Evolutionary conservation across 208 protist species (phyloP), one percentile per base, ranked within the genome.

Genomic region (Angomonas deanei): DNA sequence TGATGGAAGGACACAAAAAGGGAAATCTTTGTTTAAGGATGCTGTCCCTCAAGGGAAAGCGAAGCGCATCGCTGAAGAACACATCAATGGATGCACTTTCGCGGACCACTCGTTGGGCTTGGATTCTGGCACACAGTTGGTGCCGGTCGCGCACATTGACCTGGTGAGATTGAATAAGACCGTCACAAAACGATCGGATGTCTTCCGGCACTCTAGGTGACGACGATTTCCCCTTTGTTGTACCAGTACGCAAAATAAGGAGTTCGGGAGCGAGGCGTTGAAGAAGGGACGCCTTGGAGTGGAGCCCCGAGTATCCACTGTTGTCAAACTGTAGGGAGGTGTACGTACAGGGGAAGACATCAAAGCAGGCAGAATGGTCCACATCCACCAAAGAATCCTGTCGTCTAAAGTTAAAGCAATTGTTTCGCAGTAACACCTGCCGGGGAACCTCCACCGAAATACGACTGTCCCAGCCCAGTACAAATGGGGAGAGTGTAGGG

Each of bases 401-500:
- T 42, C 36, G 8, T 15, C 15, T 42, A 15, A 42, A 53, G 5
- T n/a, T 6, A 26, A 28, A 70, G 53, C 72, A 30, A 60, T 83
- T 83, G 67, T 58, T 55, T 4, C 47, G 59, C 33, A 93, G 63
- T 0, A 93, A 66, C 1, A 85, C 61, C 24, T 57, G 23, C 19
- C 81, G 81, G 10, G 84, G 84, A 1, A 89, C 81, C 36, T 8
- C 15, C 11, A 8, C 8, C 36, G 8, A 8, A 15, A 42, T 15
- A 8, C 36, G 8, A 42, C 36, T 42, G 36, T 42, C 36, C 36
- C 8, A 15, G 11, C 36, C 36, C 36, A 42, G 36, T 42, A 42
- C 36, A 15, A 95, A 71, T 21, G 87, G 86, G 15, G 83, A 91
- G 30, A 81, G 10, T 0, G 79, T 93, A 3, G 87, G 82, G 1